Evolutionary conservation across 2,329 filamentous ascomycete species (phyloP), one percentile per base, ranked within the genome.

Genomic region (Pseudocercospora cruenta): DNA sequence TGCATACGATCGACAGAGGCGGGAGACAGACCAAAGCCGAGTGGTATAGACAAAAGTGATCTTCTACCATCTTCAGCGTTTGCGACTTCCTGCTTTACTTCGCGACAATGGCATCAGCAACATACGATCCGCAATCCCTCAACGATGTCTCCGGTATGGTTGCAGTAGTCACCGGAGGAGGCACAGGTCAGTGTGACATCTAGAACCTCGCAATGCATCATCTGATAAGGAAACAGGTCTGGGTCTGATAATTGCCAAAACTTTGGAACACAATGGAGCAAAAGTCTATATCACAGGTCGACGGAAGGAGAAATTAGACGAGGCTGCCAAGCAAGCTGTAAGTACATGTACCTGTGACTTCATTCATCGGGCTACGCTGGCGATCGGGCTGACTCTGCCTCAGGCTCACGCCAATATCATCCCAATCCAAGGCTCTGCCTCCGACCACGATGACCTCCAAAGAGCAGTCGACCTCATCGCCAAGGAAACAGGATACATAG

Each of bases 281-380:
- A 81, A 80, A 64, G 75, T 83, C 63, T 83, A 82, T 74, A 76
- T 83, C 64, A 80, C 82, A 26, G 82, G 81, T 49, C 79, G 82
- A 43, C 77, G 81, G 24, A 69, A 75, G 36, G 77, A 79, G 49
- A 77, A 78, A 53, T 79, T 83, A 43, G 69, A 81, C 57, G 73
- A 79, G 51, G 80, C 81, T n/a, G 78, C 78, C 22, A 73, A 74
- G 45, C 61, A 69, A 53, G 74, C 74, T n/a, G 73, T 73, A 58
- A 57, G 67, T 68, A 8, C 1, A 24, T 6, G 26, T 22, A 26
- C 51, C 51, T 16, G 51, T 33, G 51, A 31, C 51, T 55, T 55
- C 24, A n/a, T n/a, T n/a, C 16, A 55, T 55, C 51, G 24, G 9
- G n/a, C 16, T 49, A 24, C 10, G 45, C 2, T 22, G 19, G 22